These are phyloP conservation scores for Medicago lupulina DNA, from an alignment of 306 rosid species.

Conservation along the genomic window DNA sequence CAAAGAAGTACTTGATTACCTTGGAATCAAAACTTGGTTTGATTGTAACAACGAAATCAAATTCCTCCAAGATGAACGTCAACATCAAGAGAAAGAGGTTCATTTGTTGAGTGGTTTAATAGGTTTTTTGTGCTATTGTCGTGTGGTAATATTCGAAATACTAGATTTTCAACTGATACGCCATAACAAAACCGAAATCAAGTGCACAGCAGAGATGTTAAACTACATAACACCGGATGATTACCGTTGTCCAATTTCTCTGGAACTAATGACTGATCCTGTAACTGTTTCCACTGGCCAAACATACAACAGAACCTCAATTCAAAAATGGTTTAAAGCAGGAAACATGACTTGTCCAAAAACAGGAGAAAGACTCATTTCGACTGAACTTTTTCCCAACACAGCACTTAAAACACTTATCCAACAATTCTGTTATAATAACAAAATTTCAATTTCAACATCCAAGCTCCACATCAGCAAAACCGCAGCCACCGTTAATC, in stretches of 20 bases:
- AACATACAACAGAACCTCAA: constrained; percentile 70
- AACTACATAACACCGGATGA: constrained; percentile 58
- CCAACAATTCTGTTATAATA: constrained; percentile 49
- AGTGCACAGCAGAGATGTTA: constrained; percentile 34
- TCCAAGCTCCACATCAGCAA: constrained; percentile 19
- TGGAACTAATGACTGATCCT: constrained; percentile 76
- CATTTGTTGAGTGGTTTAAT: constrained; percentile 57
- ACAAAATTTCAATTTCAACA: constrained; percentile 41
- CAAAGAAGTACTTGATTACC: background rate
- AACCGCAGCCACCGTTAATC: constrained; percentile 33
- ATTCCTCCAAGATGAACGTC: constrained; percentile 20
- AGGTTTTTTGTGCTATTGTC: constrained; percentile 59
- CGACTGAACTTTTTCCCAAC: constrained; percentile 60
- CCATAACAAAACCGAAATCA: constrained; percentile 7
- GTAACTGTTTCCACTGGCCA: constrained; percentile 87
- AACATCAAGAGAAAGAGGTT: constrained; percentile 39
- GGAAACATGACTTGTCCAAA: constrained; percentile 72
- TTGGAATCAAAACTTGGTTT: constrained; percentile 21
- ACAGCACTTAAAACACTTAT: constrained; percentile 51
- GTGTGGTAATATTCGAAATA: constrained; percentile 63
- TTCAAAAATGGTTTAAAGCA: constrained; percentile 67
- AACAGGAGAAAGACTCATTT: constrained; percentile 63
- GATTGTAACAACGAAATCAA: constrained; percentile 33
- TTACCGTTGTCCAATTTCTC: constrained; percentile 77
- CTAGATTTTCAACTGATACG: constrained; percentile 44